A percentile compares a stretch with the other conserved stretches of the same genome.
Evolutionary conservation across 164 flowering plant species (phyloP).

Genomic region (Annona squamosa): DNA sequence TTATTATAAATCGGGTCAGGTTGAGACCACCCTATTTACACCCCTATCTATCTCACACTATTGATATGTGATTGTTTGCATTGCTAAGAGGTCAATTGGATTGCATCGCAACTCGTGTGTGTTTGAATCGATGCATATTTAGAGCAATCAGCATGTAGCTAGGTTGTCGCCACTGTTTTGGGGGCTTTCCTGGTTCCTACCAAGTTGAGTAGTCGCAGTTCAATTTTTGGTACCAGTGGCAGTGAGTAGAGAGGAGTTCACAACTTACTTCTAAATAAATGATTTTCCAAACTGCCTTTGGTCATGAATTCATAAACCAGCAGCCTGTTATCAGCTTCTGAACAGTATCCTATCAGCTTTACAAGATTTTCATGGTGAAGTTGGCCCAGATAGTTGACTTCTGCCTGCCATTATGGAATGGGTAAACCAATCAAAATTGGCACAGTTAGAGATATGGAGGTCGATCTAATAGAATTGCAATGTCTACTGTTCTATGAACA

Average conservation of each 20-base stretch:
- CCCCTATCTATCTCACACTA: no score
- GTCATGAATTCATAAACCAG: slow-evolving; percentile 81
- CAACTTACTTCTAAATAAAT: slow-evolving; percentile 71
- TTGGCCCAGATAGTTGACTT: slow-evolving; percentile 18
- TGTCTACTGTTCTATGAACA: not conserved
- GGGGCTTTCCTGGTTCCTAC: not conserved
- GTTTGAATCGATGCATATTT: not conserved
- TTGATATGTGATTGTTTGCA: no score
- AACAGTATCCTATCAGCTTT: slow-evolving; percentile 17
- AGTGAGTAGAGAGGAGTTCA: not conserved
- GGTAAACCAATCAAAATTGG: slow-evolving; percentile 3
- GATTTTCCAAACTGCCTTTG: slow-evolving; percentile 83
- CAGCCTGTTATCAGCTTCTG: slow-evolving; percentile 47
- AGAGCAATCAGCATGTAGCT: not conserved
- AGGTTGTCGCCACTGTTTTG: not conserved
- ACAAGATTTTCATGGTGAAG: slow-evolving; percentile 18
- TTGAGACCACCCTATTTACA: no score
- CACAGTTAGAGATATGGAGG: not conserved
- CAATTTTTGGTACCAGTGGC: not conserved
- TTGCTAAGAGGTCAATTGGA: no score
- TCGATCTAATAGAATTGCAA: not conserved
- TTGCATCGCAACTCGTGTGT: not conserved
- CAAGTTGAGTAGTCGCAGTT: not conserved
- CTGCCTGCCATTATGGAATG: slow-evolving; percentile 23
- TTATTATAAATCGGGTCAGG: no score